Base-by-base conservation (phyloP, 2,329 filamentous ascomycete species). In the Ascochyta viciae-villosae region DNA sequence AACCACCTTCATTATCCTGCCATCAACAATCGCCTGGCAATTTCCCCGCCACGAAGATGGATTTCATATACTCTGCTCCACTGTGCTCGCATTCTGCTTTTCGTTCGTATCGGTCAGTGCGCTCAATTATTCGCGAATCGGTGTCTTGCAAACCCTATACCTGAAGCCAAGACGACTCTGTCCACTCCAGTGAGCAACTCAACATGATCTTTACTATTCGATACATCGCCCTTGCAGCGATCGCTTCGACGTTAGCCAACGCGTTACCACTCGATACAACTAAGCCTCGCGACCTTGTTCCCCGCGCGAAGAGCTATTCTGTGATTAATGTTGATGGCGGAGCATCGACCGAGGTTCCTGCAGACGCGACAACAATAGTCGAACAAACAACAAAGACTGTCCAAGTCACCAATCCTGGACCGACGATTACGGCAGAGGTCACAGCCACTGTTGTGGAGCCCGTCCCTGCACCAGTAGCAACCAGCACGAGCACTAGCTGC, bases 261-360 rank as follows among this genome's bases (percentile, higher is more conserved):
- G 67, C 56, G n/a, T 54, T 70, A 27, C 73, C 73, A 2, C 57
- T 76, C 16, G 67, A 73, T 13, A 54, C 58, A 45, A 27, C 39
- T 5, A 57, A 60, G 35, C 53, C 56, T 26, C 58, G 50, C 26
- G 37, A 65, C 15, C 22, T 70, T 27, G 61, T 54, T 26, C 62
- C 62, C 24, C 70, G 71, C 12, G 61, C 64, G 29, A 76, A 72
- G 54, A 72, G 67, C 29, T 77, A 76, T 50, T 66, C 71, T 3
- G 65, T 77, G n/a, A 72, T 77, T 60, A 77, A 77, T 47, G 75
- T 76, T 22, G 75, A 75, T 39, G 75, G 75, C 27, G 74, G 74
- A 23, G 63, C 69, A 12, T 60, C 68, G 5, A 67, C 66, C 19
- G 34, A 63, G 43, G 61, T 52, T 29, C 50, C 67, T 26, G 41